Evolutionary conservation across 2,329 filamentous ascomycete species (phyloP), one percentile per base, ranked within the genome.

Genomic region (Cercospora sp.): DNA sequence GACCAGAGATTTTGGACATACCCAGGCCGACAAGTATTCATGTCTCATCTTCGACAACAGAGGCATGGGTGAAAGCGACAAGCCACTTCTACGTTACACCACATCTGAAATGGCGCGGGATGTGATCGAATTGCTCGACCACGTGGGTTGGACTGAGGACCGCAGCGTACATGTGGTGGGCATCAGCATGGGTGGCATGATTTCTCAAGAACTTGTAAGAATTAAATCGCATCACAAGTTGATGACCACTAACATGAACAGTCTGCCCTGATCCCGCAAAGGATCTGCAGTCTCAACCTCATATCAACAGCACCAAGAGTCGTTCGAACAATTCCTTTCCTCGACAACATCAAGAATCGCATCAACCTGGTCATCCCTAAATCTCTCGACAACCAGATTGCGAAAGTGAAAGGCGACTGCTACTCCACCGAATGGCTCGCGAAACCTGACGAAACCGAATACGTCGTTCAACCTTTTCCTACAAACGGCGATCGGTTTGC

Each of bases 151-250:
- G 91, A 88, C 79, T 64, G 71, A 84, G 76, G 74, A 83, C 74
- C 81, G 84, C 82, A 77, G 87, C 62, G 73, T 90, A 13, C 89
- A 97, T 81, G 78, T 96, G 63, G 83, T 91, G 37, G 93, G 93
- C 66, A 88, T 94, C 71, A 92, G 90, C 68, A 91, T 97, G 86
- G 93, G 93, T 71, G 93, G 93, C 75, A 97, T 97, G 93, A 94
- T 97, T 74, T 88, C 91, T 2, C 93, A 97, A 80, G 93, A 97
- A 81, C 76, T 97, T 3, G 86, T 85, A 78, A 75, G 80, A 76
- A 5, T 65, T 37, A 34, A 24, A 12, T 26, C 49, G 18, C n/a
- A 18, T 21, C 12, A 16, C 9, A 6, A 32, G 43, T 12, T 21
- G 32, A 8, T 9, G 12, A 3, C 40, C 2, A 34, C 57, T 70